A percentile compares a stretch with the other conserved stretches of the same genome.
phyloP scores from a whole-genome alignment of 352 stramenopile species.

The Pythium coloratum region DNA sequence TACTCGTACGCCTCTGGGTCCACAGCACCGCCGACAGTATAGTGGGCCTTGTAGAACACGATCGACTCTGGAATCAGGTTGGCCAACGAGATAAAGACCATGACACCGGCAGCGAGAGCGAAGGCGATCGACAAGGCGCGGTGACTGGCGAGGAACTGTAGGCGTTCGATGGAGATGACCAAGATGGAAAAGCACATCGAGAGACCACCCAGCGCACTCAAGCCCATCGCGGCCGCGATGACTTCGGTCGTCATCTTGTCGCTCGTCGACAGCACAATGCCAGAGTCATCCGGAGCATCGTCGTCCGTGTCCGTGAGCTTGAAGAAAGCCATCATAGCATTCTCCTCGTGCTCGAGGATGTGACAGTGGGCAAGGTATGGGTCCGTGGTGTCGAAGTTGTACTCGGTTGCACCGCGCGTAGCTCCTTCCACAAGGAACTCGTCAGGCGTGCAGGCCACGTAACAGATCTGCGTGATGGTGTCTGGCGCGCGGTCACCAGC shows the following conservation, averaged over 20 bases:
- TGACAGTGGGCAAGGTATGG: constrained; percentile 79
- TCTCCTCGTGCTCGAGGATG: constrained; percentile 79
- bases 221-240: constrained; percentile 64
- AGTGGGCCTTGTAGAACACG: constrained; percentile 54
- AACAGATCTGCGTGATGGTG: constrained; percentile 67
- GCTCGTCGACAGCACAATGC: constrained; percentile 26
- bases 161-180: constrained; percentile 61
- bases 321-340: constrained; percentile 74
- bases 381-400: constrained; percentile 71
- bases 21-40: constrained; percentile 45
- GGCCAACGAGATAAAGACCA: constrained; percentile 76
- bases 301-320: constrained; percentile 52
- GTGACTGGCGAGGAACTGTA: constrained; percentile 66
- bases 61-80: constrained; percentile 63
- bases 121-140: constrained; percentile 66
- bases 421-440: constrained; percentile 62
- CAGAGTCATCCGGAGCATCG: constrained; percentile 42
- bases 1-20: constrained; percentile 73
- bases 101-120: constrained; percentile 70
- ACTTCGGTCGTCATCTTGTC: constrained; percentile 48
- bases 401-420: constrained; percentile 49
- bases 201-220: constrained; percentile 67
- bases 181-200: constrained; percentile 67
- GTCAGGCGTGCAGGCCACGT: constrained; percentile 70
- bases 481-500: constrained; percentile 36